Base-by-base conservation (phyloP, 208 protist genomes). In the Acanthamoeba royreba region DNA sequence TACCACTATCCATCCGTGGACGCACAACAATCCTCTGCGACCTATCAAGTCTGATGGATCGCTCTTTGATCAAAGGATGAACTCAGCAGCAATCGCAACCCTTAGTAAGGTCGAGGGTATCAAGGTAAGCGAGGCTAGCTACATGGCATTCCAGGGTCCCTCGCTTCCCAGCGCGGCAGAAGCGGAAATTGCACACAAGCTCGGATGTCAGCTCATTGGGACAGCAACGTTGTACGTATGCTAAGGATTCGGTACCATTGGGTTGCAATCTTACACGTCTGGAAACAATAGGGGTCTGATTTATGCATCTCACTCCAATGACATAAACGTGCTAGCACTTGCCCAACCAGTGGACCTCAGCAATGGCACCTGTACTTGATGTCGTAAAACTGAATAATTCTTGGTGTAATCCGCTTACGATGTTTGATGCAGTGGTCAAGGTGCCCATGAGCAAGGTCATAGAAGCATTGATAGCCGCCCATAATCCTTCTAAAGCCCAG, bases 111-210 rank as follows among this genome's bases (percentile, higher is more conserved):
- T 17, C 1, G n/a, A 61, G 77, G 77, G 77, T 45, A 31, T 87
- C 4, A 87, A 47, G 28, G n/a, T 15, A 2, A 13, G 47, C 17
- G 42, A 66, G 52, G 85, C 53, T 33, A 7, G 35, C 5, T 92
- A 92, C 66, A 81, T 92, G 66, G 88, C 88, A 42, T 92, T 92
- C 61, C 58, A 72, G 33, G 88, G 88, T 2, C 88, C 88, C 25
- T 55, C 52, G 53, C 63, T 92, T 19, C 88, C 88, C 7, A 92
- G 35, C 66, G 13, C 61, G 4, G 58, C 88, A 13, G 88, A 92
- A 55, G 47, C 45, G 1, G 88, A 52, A 38, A 92, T 92, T 33
- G 88, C 66, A 13, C 40, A 42, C 53, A 33, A 74, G 40, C 15
- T 92, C 35, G 88, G 61, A 35, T 72, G 40, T 45, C 88, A 88